Percentiles rank a stretch among this genome's conserved stretches.
phyloP scores from a whole-genome alignment of 1,284 basidiomycete species.

The Leccinum ambiguum region DNA sequence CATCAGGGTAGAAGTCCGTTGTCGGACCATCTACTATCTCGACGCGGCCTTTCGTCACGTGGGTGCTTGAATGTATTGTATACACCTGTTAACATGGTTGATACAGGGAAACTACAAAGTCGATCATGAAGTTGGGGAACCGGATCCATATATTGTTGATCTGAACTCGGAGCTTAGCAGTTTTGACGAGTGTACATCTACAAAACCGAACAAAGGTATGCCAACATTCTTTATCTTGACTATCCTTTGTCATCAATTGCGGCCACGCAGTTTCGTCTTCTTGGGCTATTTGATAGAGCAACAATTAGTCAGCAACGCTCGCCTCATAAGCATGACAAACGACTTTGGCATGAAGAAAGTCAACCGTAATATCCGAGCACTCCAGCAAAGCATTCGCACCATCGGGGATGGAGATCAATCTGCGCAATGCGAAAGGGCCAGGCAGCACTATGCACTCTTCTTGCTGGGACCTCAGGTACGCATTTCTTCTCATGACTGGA shows the following conservation, averaged over 20 bases:
- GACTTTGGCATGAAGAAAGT: constrained; percentile 86
- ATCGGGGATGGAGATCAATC: constrained; percentile 62
- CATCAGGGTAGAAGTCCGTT: constrained; percentile 86
- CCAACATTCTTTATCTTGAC: constrained; percentile 13
- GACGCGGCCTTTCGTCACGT: constrained; percentile 78
- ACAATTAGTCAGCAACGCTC: constrained; percentile 76
- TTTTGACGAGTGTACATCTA: constrained; percentile 71
- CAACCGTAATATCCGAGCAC: constrained; percentile 84
- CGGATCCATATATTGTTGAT: constrained; percentile 88
- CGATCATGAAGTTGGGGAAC: constrained; percentile 83
- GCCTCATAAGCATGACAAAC: constrained; percentile 72
- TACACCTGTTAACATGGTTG: constrained; percentile 8
- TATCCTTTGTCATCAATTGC: constrained; percentile 7
- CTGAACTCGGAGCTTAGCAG: constrained; percentile 82
- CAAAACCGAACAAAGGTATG: constrained; percentile 65
- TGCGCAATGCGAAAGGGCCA: constrained; percentile 73
- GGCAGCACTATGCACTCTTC: constrained; percentile 84
- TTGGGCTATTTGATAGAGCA: constrained; percentile 86
- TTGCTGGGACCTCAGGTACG: constrained; percentile 70
- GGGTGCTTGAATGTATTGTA: constrained; percentile 21
- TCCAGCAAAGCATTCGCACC: constrained; percentile 91
- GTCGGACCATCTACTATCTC: constrained; percentile 83
- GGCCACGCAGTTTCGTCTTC: constrained; percentile 72
- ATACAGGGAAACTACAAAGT: constrained; percentile 79
- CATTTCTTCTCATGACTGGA: constrained; percentile 8